These are phyloP conservation scores for Triangularia setosa DNA, from an alignment of 2,329 filamentous ascomycete genomes.

Conservation along the genomic window DNA sequence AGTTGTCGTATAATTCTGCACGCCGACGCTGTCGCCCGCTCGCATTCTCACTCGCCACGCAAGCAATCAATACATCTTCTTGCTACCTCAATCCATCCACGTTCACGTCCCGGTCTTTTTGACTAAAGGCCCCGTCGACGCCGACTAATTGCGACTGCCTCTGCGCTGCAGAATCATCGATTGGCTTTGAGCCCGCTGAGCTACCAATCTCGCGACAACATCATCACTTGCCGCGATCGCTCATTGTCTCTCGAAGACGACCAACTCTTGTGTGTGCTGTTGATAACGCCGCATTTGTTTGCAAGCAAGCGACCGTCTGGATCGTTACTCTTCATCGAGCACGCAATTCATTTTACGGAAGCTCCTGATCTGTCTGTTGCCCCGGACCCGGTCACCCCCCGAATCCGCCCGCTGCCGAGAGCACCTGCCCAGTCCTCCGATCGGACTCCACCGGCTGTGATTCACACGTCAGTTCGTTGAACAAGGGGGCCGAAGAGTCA, in stretches of 20 bases:
- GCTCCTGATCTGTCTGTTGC: conserved; percentile 17
- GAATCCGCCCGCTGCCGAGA: conserved; percentile 14
- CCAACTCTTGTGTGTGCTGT: neutral
- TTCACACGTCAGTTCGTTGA: conserved; percentile 28
- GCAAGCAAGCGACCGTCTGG: neutral
- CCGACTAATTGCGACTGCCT: conserved; percentile 15
- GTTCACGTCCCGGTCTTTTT: conserved; percentile 13
- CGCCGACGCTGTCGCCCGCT: conserved; percentile 20
- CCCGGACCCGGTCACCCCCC: conserved; percentile 22
- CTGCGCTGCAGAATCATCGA: conserved; percentile 20
- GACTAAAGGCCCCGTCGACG: conserved; percentile 10
- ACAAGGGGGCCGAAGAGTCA: conserved; percentile 44
- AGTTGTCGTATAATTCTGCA: conserved; percentile 26
- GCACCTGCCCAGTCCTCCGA: conserved; percentile 18
- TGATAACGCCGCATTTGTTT: neutral
- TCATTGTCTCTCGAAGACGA: conserved; percentile 7
- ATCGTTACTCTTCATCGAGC: too few relatives aligned
- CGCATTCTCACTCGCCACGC: conserved; percentile 1
- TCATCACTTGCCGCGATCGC: neutral
- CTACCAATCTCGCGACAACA: neutral
- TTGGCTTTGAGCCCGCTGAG: conserved; percentile 20
- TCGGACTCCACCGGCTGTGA: conserved; percentile 25
- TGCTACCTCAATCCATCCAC: conserved; percentile 3
- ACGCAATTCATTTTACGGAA: neutral
- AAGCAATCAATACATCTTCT: neutral